Base-by-base conservation (phyloP, 345 rosid species). In the Clarkia xantiana region DNA sequence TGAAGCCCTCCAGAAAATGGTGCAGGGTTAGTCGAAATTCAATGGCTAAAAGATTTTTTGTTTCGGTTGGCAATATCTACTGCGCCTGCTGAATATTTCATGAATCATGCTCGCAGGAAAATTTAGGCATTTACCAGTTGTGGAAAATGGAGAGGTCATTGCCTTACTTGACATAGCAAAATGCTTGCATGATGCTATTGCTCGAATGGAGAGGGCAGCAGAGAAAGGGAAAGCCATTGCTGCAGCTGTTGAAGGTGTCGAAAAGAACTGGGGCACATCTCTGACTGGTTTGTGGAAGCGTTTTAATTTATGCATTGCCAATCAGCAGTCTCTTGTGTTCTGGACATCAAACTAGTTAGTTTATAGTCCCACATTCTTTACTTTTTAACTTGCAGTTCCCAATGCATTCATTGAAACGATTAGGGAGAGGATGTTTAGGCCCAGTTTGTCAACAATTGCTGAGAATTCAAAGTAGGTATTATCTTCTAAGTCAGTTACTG, bases 391-490 rank as follows among this genome's bases (percentile, higher is more conserved):
- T 67, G 67, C 73, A 87, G 97, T 81, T 61, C 79, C 93, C 42
- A 84, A 77, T 63, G 76, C 94, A 9, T 84, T 82, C 62, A 74
- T 87, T 44, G 95, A 87, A 76, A 80, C 95, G 14, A 74, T 93
- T 59, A 64, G 88, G 64, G 99, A 93, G 60, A 71, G 72, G 63
- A 84, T 93, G 94, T 93, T 93, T 76, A 80, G 57, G 69, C 99
- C 99, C 18, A 80, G 94, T 40, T 63, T 93, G 55, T 80, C 91
- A 18, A 88, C 95, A 8, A 72, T 87, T 58, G 65, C 86, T 14
- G 99, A 87, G 69, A 80, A 82, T 77, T 47, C 95, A 87, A 93
- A 87, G 99, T 93, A 93, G 86, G 94, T 82, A 82, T 84, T 87
- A 68, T 61, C 68, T 79, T 70, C 45, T 55, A 40, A 56, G 9